A percentile compares a stretch with the other conserved stretches of the same genome.
Evolutionary conservation across 176 grass and related monocot species (phyloP).

Genomic region (Cenchrus fungigraminus): DNA sequence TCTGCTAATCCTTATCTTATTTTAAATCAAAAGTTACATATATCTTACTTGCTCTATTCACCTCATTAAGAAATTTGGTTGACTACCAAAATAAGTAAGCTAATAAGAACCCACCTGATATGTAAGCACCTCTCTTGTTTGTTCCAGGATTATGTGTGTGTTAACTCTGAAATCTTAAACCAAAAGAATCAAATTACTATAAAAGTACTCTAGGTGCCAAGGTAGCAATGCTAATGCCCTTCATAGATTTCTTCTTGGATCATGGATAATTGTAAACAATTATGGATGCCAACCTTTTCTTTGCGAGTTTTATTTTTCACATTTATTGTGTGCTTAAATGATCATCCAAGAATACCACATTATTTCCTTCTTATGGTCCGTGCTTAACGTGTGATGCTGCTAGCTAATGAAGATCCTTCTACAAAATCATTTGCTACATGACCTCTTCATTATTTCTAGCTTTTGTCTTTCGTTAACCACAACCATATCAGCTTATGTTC

Average conservation of each 20-base stretch:
- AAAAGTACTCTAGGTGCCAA: conserved; percentile 11
- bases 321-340: not conserved
- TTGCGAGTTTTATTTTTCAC: conserved; percentile 8
- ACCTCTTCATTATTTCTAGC: not conserved
- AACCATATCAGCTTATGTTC: conserved; percentile 23
- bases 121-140: not conserved
- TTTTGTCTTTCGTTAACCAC: not conserved
- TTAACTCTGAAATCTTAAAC: not conserved
- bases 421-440: not conserved
- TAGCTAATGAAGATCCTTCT: not conserved
- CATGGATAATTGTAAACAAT: not conserved
- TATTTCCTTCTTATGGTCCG: conserved; percentile 2
- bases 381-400: not conserved
- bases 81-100: not conserved
- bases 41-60: not conserved
- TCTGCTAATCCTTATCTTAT: conserved; percentile 9
- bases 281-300: not conserved
- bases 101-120: conserved; percentile 9
- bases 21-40: not conserved
- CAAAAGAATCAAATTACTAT: conserved; percentile 1
- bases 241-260: not conserved
- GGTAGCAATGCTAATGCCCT: not conserved
- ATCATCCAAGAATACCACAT: not conserved
- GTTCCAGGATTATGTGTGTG: conserved; percentile 27
- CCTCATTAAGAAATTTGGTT: not conserved